phyloP scores from a whole-genome alignment of 805 yeast genomes.

The Scheffersomyces spartinae region DNA sequence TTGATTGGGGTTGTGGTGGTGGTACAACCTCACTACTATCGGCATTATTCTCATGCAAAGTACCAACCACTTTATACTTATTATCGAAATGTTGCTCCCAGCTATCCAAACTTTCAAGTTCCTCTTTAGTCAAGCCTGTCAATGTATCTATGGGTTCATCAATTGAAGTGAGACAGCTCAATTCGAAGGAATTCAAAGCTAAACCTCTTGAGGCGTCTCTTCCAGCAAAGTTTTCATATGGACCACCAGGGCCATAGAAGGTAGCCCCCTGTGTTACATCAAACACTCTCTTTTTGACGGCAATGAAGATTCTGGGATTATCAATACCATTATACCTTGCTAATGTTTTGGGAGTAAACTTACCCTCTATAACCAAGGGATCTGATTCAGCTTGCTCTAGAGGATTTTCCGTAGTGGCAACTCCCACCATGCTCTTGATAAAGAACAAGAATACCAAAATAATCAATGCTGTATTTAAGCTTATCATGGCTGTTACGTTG shows the following conservation, averaged over 20 bases:
- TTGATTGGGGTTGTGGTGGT: too few relatives aligned
- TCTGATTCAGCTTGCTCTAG: slow-evolving; percentile 11
- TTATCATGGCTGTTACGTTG: slow-evolving; percentile 2
- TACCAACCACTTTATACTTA: slow-evolving; percentile 78
- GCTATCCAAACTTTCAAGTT: slow-evolving; percentile 56
- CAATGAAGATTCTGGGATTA: slow-evolving; percentile 70
- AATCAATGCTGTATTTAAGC: slow-evolving; percentile 17
- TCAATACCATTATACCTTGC: slow-evolving; percentile 73
- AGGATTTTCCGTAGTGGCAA: slow-evolving; percentile 16
- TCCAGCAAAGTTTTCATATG: slow-evolving; percentile 90
- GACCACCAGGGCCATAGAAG: slow-evolving; percentile 94
- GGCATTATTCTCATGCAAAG: slow-evolving; percentile 34
- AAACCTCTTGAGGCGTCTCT: slow-evolving; percentile 91
- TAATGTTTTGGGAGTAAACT: slow-evolving; percentile 67
- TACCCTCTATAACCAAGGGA: slow-evolving; percentile 27
- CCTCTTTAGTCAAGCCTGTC: slow-evolving; percentile 46
- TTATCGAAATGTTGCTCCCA: slow-evolving; percentile 79
- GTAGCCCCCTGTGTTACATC: slow-evolving; percentile 72
- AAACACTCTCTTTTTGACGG: slow-evolving; percentile 75
- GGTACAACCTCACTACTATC: too few relatives aligned
- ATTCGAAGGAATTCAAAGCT: slow-evolving; percentile 79
- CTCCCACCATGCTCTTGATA: slow-evolving; percentile 16
- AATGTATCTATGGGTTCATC: slow-evolving; percentile 72
- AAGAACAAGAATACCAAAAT: slow-evolving; percentile 19
- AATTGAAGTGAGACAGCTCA: slow-evolving; percentile 48